Evolutionary conservation across 805 yeast genomes (phyloP).

Genomic region (Yamadazyma takamatsuzukensis): DNA sequence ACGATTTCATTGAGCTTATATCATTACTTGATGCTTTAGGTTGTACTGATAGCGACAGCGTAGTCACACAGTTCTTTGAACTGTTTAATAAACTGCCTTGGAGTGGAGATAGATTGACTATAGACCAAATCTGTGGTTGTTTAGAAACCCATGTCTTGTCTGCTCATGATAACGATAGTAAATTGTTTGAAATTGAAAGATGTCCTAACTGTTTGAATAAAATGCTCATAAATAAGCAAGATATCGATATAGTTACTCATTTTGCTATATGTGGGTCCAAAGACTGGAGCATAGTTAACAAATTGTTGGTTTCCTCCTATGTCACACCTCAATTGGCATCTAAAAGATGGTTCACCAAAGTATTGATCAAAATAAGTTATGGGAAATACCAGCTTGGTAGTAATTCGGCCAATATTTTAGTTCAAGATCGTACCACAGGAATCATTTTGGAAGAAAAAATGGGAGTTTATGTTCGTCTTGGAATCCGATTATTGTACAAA

Average conservation of each 20-base stretch:
- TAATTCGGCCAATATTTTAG: constrained; percentile 90
- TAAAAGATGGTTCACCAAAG: constrained; percentile 83
- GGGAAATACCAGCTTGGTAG: constrained; percentile 75
- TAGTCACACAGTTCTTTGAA: constrained; percentile 52
- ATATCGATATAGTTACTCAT: constrained; percentile 76
- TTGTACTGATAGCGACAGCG: constrained; percentile 46
- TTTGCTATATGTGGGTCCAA: constrained; percentile 81
- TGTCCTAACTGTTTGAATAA: constrained; percentile 82
- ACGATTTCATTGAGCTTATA: constrained; percentile 58
- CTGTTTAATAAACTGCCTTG: constrained; percentile 43
- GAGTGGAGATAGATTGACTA: constrained; percentile 50
- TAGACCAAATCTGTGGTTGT: constrained; percentile 43
- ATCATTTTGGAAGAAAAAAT: constrained; percentile 89
- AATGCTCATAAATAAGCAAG: constrained; percentile 48
- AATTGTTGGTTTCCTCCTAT: constrained; percentile 60
- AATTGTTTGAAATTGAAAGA: constrained; percentile 56
- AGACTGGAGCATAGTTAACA: constrained; percentile 68
- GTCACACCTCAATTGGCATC: constrained; percentile 81
- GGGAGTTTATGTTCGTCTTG: constrained; percentile 82
- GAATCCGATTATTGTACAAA: constrained; percentile 77
- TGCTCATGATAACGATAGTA: constrained; percentile 19
- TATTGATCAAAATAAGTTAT: constrained; percentile 77
- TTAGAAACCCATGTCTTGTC: constrained; percentile 39
- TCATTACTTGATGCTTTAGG: constrained; percentile 66
- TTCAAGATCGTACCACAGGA: constrained; percentile 89